Evolutionary conservation across 768 basidiomycete species (phyloP).

Genomic region (Leccinum olivaceopallidum): DNA sequence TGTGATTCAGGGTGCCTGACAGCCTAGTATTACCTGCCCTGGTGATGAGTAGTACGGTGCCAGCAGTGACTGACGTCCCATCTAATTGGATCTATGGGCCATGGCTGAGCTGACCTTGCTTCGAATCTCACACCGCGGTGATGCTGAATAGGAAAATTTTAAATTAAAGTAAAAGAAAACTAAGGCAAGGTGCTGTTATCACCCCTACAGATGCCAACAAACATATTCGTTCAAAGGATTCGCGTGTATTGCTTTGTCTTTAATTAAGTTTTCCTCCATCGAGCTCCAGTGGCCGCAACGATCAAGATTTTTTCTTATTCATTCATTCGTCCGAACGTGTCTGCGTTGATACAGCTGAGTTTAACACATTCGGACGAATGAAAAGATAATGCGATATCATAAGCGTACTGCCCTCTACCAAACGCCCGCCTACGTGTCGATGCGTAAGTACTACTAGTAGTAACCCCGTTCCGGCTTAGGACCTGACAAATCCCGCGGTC

Average conservation of each 20-base stretch:
- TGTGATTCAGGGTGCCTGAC: neutral
- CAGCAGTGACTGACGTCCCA: neutral
- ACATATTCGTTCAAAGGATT: neutral
- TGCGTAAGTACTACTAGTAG: neutral
- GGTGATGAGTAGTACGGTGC: neutral
- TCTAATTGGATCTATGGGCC: neutral
- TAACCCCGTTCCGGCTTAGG: conserved; percentile 10
- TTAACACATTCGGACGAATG: neutral
- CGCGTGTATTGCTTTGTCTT: neutral
- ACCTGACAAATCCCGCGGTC: neutral
- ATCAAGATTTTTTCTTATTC: conserved; percentile 4
- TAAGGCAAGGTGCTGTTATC: conserved; percentile 13
- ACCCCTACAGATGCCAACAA: conserved; percentile 15
- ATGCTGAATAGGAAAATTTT: conserved; percentile 1
- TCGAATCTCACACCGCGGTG: conserved; percentile 1
- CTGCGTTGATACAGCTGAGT: neutral
- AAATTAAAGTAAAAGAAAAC: neutral
- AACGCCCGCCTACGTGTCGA: neutral
- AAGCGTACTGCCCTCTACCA: neutral
- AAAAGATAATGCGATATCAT: neutral
- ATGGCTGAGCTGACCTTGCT: neutral
- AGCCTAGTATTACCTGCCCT: neutral
- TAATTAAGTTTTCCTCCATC: neutral
- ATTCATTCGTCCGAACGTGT: neutral
- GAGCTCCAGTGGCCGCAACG: neutral